A percentile compares a stretch with the other conserved stretches of the same genome.
phyloP scores from a whole-genome alignment of 2,329 filamentous ascomycete genomes.

The Achaetomium macrosporum region DNA sequence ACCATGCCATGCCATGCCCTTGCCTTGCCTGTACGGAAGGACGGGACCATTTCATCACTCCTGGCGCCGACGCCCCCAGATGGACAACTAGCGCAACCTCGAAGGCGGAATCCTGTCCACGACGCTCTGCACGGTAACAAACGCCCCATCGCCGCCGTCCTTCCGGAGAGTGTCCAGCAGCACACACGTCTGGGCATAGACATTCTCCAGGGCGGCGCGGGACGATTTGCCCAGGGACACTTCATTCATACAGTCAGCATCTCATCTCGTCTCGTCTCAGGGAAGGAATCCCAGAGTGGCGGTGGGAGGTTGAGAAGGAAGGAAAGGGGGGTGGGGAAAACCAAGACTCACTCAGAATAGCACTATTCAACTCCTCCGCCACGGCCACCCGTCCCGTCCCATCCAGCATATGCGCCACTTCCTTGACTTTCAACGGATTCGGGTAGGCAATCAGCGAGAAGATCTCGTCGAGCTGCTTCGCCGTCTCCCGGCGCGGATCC shows the following conservation, averaged over 20 bases:
- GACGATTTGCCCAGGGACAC: constrained; percentile 88
- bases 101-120: constrained; percentile 37
- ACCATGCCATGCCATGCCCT: no score
- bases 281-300: neutral
- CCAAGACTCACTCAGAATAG: constrained; percentile 67
- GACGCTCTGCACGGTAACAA: constrained; percentile 59
- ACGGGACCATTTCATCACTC: no score
- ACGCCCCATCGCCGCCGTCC: constrained; percentile 74
- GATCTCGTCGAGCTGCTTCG: constrained; percentile 71
- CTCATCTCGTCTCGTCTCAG: neutral
- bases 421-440: constrained; percentile 68
- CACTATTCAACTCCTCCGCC: constrained; percentile 89
- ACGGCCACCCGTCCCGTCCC: constrained; percentile 67
- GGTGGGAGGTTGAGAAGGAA: neutral
- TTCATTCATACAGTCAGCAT: constrained; percentile 32
- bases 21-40: no score
- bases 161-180: constrained; percentile 76
- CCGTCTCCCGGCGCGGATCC: constrained; percentile 64
- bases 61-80: no score
- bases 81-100: constrained; percentile 4
- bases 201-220: constrained; percentile 73
- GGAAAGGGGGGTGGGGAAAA: neutral
- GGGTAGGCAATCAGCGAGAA: constrained; percentile 84
- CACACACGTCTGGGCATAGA: constrained; percentile 81
- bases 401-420: constrained; percentile 74